Conservation (phyloP, 805 yeast species). For the Vanderwaltozyma verrucispora region DNA sequence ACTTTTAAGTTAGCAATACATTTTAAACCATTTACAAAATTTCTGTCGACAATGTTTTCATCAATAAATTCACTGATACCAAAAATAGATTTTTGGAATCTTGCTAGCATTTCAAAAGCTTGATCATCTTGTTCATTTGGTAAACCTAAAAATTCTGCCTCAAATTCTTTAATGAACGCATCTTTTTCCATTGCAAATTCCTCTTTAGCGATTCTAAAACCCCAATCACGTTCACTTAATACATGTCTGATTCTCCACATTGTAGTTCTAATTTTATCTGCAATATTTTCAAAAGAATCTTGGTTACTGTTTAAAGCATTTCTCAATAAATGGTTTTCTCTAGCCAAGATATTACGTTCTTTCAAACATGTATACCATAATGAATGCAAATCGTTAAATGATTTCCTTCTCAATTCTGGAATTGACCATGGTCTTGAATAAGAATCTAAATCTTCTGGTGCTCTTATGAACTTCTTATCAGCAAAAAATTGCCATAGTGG, state of each 20-base stretch:
- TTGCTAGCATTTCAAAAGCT: constrained; percentile 56
- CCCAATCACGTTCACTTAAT: constrained; percentile 71
- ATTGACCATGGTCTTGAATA: constrained; percentile 76
- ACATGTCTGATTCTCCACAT: constrained; percentile 82
- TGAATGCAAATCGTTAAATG: constrained; percentile 83
- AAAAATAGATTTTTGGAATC: constrained; percentile 72
- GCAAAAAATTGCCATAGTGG: constrained; percentile 92
- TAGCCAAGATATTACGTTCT: constrained; percentile 67
- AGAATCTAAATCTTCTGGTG: constrained; percentile 40
- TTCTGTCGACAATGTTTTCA: constrained; percentile 46
- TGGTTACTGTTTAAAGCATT: constrained; percentile 29
- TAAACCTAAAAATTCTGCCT: constrained; percentile 41
- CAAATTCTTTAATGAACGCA: constrained; percentile 37
- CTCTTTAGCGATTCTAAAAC: constrained; percentile 49
- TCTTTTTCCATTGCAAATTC: constrained; percentile 34
- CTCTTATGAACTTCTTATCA: constrained; percentile 51
- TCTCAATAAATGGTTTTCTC: constrained; percentile 58
- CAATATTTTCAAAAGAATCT: constrained; percentile 27
- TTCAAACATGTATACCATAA: constrained; percentile 82
- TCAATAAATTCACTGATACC: constrained; percentile 69
- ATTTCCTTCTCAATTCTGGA: constrained; percentile 81
- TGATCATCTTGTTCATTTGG: constrained; percentile 46
- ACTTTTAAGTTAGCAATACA: constrained; percentile 61
- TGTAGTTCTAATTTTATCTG: constrained; percentile 42
- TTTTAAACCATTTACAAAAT: constrained; percentile 57